Evolutionary conservation across 192 early-diverging fungal genomes (phyloP), one percentile per base, ranked within the genome.

Genomic region (Coemansia sp.): DNA sequence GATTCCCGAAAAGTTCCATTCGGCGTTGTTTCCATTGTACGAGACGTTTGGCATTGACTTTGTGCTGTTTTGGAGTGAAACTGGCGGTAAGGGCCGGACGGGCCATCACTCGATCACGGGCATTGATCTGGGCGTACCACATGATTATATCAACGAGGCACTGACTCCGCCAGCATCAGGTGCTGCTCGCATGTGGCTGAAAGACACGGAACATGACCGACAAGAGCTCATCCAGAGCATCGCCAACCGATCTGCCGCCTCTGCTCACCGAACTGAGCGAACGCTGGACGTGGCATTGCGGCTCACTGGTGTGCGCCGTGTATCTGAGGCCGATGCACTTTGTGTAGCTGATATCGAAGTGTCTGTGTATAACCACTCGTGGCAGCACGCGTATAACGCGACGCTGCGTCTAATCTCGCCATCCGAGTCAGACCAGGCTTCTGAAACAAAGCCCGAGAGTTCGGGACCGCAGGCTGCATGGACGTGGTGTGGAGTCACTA

Each of bases 51-150:
- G 95, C 60, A 84, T 96, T 14, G 96, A 98, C 62, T 84, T 98
- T 60, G 81, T 88, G 11, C 64, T 98, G 8, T 90, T 93, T 62
- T 98, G 93, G 93, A 71, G 58, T 11, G 66, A 72, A 35, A 22
- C 54, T 3, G 78, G 66, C 47, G 73, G 64, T 3, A 13, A 43
- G 8, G 43, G 19, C 11, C 69, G 66, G 18, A 57, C 65, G 16
- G 95, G 96, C 1, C 94, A 98, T 66, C 94, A 96, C 59, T 94
- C 91, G 48, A 93, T 96, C 56, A 89, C 92, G 20, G 95, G 95
- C 16, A 94, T 95, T 50, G 95, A 96, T 63, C 71, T 95, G 4
- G 88, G 89, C 4, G 85, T 94, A 22, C 93, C 87, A 19, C 84
- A 87, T 57, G 87, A 89, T 60, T 88, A 86, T 9, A 82, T 90